Conservation (phyloP, 768 basidiomycete genomes). For the Suillus ampliporus region DNA sequence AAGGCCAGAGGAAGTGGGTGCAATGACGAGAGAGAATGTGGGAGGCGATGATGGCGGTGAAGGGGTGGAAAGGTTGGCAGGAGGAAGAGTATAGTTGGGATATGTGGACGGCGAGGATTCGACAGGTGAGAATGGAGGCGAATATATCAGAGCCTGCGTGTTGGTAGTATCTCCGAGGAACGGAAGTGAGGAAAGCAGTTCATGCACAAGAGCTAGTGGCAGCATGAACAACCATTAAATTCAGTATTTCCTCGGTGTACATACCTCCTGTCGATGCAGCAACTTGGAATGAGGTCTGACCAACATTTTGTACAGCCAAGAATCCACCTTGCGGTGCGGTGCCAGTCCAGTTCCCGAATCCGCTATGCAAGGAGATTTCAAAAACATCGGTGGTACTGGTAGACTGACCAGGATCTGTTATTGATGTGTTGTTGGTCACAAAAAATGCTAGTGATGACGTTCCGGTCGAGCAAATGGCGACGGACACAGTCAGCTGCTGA, state of each 20-base stretch:
- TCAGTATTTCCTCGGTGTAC: constrained; percentile 12
- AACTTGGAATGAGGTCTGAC: constrained; percentile 58
- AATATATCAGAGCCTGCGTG: constrained; percentile 76
- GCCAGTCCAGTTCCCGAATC: constrained; percentile 59
- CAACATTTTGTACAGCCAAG: constrained; percentile 50
- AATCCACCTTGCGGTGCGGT: constrained; percentile 52
- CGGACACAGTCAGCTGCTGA: constrained; percentile 47
- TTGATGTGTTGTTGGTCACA: constrained; percentile 49
- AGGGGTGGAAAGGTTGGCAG: constrained; percentile 55
- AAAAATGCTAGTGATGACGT: constrained; percentile 56
- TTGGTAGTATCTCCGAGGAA: constrained; percentile 77
- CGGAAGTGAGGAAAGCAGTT: constrained; percentile 48
- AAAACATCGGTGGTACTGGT: constrained; percentile 44
- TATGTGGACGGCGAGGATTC: constrained; percentile 49
- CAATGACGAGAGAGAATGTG: constrained; percentile 61
- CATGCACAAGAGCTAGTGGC: constrained; percentile 55
- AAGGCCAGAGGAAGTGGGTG: constrained; percentile 52
- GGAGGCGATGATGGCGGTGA: constrained; percentile 46
- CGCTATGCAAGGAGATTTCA: constrained; percentile 55
- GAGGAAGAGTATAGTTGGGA: constrained; percentile 79
- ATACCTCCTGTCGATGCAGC: constrained; percentile 55
- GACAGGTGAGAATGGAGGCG: constrained; percentile 53
- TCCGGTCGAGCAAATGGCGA: constrained; percentile 52
- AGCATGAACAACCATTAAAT: constrained; percentile 9
- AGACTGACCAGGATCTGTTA: background rate